Evolutionary conservation across 2,329 filamentous ascomycete species (phyloP).

Genomic region (Triangularia setosa): DNA sequence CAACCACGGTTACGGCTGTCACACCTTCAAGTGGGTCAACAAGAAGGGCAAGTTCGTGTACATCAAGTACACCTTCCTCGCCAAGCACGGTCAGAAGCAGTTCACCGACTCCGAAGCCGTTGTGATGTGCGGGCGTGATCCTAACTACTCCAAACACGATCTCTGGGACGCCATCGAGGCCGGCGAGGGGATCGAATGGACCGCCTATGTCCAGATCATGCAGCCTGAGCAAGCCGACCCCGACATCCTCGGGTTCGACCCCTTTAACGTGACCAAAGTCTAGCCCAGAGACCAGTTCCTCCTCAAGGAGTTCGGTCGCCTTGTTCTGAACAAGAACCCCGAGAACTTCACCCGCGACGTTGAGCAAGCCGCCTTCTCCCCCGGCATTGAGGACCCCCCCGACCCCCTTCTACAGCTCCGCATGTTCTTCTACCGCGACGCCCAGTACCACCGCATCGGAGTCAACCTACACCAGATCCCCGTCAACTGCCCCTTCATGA

Average conservation of each 20-base stretch:
- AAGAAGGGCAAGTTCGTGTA: slow-evolving; percentile 64
- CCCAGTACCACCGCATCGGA: slow-evolving; percentile 49
- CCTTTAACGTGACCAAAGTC: slow-evolving; percentile 51
- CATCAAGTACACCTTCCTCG: slow-evolving; percentile 75
- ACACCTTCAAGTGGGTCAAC: slow-evolving; percentile 69
- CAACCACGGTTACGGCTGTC: slow-evolving; percentile 83
- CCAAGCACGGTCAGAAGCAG: slow-evolving; percentile 69
- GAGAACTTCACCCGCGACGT: slow-evolving; percentile 50
- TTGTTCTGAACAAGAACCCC: slow-evolving; percentile 51
- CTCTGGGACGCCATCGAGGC: slow-evolving; percentile 51
- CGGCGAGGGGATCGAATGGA: slow-evolving; percentile 52
- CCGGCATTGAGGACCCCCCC: slow-evolving; percentile 46
- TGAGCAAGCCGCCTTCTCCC: slow-evolving; percentile 49
- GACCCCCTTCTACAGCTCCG: slow-evolving; percentile 47
- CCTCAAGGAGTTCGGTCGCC: slow-evolving; percentile 45
- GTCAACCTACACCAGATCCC: slow-evolving; percentile 50
- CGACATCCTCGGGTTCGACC: slow-evolving; percentile 47
- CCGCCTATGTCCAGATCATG: slow-evolving; percentile 53
- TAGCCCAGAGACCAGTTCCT: slow-evolving; percentile 48
- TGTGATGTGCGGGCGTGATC: slow-evolving; percentile 44
- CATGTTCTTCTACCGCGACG: slow-evolving; percentile 48
- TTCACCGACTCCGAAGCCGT: slow-evolving; percentile 71
- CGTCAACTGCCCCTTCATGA: slow-evolving; percentile 30
- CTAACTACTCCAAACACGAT: slow-evolving; percentile 51
- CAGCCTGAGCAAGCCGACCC: slow-evolving; percentile 51